These are phyloP conservation scores for Halenospora varia DNA, from an alignment of 495 filamentous ascomycete genomes.

Conservation along the genomic window DNA sequence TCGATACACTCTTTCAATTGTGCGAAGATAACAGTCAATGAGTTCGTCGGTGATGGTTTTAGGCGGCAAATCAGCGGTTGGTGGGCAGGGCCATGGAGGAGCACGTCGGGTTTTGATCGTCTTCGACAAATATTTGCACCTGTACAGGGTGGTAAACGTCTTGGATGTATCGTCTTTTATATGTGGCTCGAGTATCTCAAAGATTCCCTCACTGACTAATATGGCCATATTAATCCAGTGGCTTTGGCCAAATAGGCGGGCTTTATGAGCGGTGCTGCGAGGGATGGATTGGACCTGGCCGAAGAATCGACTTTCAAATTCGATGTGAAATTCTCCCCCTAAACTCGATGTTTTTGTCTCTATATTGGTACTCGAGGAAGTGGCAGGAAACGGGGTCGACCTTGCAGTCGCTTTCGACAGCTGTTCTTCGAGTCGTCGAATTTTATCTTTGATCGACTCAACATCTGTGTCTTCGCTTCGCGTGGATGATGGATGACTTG, in stretches of 20 bases:
- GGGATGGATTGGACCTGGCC: constrained; percentile 23
- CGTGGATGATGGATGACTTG: constrained; percentile 27
- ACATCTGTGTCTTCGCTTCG: too few relatives aligned
- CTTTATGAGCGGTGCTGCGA: constrained; percentile 44
- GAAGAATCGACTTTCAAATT: not conserved
- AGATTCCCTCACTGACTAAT: constrained; percentile 38
- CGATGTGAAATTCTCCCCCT: not conserved
- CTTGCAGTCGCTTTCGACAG: constrained; percentile 26
- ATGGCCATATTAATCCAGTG: constrained; percentile 45
- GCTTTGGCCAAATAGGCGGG: constrained; percentile 46
- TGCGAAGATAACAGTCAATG: constrained; percentile 39
- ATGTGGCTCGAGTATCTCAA: constrained; percentile 34
- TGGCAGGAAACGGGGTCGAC: constrained; percentile 7
- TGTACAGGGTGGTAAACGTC: constrained; percentile 28
- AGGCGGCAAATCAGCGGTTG: constrained; percentile 37
- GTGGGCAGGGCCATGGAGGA: constrained; percentile 38
- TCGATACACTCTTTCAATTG: constrained; percentile 44
- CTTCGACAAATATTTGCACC: constrained; percentile 42
- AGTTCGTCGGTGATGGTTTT: constrained; percentile 43
- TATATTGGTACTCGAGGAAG: constrained; percentile 25
- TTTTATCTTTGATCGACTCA: constrained; percentile 33
- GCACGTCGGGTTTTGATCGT: constrained; percentile 38
- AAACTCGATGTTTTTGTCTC: constrained; percentile 1
- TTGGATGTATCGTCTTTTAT: constrained; percentile 31
- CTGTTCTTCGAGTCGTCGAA: constrained; percentile 44